A percentile compares a stretch with the other conserved stretches of the same genome.
Evolutionary conservation across 495 filamentous ascomycete genomes (phyloP).

Genomic region (Xylaria castorea): DNA sequence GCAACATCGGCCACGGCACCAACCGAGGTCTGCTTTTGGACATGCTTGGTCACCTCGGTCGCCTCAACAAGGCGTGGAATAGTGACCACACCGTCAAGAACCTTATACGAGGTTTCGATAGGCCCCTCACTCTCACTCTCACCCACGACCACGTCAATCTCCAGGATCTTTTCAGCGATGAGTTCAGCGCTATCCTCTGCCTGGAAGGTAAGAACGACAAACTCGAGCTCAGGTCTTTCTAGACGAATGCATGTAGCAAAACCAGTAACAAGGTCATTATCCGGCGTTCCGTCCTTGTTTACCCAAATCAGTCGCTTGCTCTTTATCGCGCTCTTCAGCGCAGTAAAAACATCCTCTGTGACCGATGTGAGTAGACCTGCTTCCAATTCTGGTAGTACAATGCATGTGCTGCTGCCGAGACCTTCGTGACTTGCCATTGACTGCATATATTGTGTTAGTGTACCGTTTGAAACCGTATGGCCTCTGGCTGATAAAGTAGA

Average conservation of each 20-base stretch:
- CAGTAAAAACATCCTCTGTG: not conserved
- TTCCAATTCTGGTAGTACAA: not conserved
- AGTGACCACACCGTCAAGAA: not conserved
- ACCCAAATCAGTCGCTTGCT: not conserved
- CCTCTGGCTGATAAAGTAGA: not conserved
- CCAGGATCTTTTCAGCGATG: not conserved
- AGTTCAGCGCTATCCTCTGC: not conserved
- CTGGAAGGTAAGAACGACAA: not conserved
- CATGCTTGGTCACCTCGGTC: not conserved
- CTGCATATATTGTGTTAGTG: not conserved
- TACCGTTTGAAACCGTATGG: not conserved
- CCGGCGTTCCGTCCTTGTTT: not conserved
- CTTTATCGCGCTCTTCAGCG: not conserved
- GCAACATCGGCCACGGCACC: not conserved
- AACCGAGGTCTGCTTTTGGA: constrained; percentile 2
- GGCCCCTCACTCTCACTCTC: not conserved
- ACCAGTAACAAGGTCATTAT: not conserved
- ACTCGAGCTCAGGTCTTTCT: not conserved
- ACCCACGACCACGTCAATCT: not conserved
- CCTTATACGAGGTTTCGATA: not conserved
- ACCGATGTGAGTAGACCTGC: not conserved
- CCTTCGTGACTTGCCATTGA: not conserved
- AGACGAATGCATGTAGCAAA: constrained; percentile 3
- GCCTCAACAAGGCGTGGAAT: not conserved
- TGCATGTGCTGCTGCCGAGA: not conserved